These are phyloP conservation scores for Suillus luteus DNA, from an alignment of 768 basidiomycete genomes.

Conservation along the genomic window DNA sequence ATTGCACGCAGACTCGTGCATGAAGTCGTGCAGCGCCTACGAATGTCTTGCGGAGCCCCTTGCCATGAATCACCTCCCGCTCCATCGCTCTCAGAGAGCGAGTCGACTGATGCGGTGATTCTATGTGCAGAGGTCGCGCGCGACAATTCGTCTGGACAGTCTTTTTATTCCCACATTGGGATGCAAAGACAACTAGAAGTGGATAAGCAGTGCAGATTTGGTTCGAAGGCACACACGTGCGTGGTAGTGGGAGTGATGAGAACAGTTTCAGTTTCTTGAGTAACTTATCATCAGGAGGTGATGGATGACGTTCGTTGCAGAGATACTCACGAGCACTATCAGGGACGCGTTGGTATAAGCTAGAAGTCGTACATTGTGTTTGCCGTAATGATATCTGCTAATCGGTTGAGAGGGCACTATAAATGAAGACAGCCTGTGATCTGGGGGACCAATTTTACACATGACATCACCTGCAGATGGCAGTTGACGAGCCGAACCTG, in stretches of 20 bases:
- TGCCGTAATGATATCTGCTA: neutral
- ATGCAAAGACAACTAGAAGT: conserved; percentile 27
- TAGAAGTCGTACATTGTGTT: neutral
- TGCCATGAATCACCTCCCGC: neutral
- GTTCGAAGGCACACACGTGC: conserved; percentile 22
- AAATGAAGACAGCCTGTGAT: neutral
- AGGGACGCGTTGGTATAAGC: neutral
- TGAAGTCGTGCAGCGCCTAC: conserved; percentile 28
- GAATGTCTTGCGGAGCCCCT: conserved; percentile 14
- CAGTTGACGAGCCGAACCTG: neutral
- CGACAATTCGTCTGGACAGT: conserved; percentile 26
- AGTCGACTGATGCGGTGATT: conserved; percentile 22
- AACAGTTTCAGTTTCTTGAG: conserved; percentile 1
- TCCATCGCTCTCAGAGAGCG: neutral
- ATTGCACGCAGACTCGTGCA: conserved; percentile 33
- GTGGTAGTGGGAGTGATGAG: conserved; percentile 30
- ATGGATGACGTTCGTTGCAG: neutral
- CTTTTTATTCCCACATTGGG: conserved; percentile 31
- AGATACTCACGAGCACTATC: neutral
- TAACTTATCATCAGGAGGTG: neutral
- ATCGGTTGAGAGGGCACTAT: neutral
- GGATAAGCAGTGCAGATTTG: conserved; percentile 18
- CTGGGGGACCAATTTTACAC: neutral
- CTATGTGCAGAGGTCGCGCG: conserved; percentile 31
- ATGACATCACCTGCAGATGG: neutral